Base-by-base conservation (phyloP, 306 rosid genomes). In the Sicyos edulis region DNA sequence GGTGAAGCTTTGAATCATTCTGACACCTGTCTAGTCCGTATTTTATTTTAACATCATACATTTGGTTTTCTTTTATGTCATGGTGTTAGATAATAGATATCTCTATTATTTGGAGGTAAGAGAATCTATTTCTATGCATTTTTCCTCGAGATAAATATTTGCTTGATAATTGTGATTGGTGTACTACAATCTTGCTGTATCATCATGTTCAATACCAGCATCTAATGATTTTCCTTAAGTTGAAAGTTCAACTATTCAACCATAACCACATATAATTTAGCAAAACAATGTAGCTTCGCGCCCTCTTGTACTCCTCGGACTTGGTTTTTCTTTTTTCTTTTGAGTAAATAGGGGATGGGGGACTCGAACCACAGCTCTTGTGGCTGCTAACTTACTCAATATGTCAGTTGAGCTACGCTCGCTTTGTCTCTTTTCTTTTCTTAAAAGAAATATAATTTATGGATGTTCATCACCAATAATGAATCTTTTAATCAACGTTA, bases 11-110 rank as follows among this genome's bases (percentile, higher is more conserved):
- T 50, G 73, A 50, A 51, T 16, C 59, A 15, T 11, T 50, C 44
- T 69, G 47, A 44, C 37, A 50, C 44, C 47, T 69, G 44, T 50
- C 73, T 69, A 69, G 47, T 69, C 73, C 20, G 58, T 21, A 69
- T 51, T 49, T 26, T 69, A 15, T 9, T 68, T 67, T 8, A 69
- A 51, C 73, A 51, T 24, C 59, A 49, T 69, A 51, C 45, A 15
- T 22, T 69, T 50, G 59, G 57, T 59, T 26, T 69, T 44, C 59
- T 50, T 49, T 69, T 59, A 22, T 51, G 73, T 51, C 73, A 50
- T 69, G 26, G 24, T 69, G 26, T 69, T 45, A 8, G 55, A 69
- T 59, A 42, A 7, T 8, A 42, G 47, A 42, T 42, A 51, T 69
- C 24, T 68, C 57, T 68, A 47, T 68, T 49, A 68, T 68, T 47